A percentile compares a stretch with the other conserved stretches of the same genome.
phyloP scores from a whole-genome alignment of 2,329 filamentous ascomycete species.

The Fusarium anthophilum region DNA sequence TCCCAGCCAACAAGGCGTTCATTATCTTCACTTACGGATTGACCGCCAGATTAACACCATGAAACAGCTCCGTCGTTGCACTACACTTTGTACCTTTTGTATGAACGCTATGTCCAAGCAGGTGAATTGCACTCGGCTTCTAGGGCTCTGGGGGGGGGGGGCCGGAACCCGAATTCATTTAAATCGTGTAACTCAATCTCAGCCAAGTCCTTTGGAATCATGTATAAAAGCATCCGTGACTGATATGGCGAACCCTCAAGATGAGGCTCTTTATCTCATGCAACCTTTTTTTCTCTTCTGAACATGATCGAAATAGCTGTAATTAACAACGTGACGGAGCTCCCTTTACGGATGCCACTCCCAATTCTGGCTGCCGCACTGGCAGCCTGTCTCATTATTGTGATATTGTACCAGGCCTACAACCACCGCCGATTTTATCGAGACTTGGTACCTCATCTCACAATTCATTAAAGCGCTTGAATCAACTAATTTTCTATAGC shows the following conservation, averaged over 20 bases:
- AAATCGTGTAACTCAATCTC: background rate
- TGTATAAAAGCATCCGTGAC: background rate
- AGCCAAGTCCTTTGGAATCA: too few species aligned
- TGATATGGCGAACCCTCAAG: background rate
- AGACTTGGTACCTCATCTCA: background rate
- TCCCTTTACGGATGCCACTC: background rate
- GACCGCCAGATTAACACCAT: background rate
- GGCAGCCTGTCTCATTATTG: background rate
- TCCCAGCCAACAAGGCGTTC: background rate
- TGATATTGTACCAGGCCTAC: background rate
- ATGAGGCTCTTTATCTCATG: background rate
- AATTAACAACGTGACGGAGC: background rate
- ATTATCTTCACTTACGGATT: background rate
- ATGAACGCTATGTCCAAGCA: background rate
- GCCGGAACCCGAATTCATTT: background rate
- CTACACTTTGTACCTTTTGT: background rate
- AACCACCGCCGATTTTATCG: constrained; percentile 14
- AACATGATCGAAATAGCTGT: background rate
- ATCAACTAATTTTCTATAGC: background rate
- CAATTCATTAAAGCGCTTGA: rapidly evolving
- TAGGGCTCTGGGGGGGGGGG: background rate
- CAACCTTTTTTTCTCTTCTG: rapidly evolving
- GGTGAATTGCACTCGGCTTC: too few species aligned
- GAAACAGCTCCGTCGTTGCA: background rate
- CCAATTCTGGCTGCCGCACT: background rate